Evolutionary conservation across 2,329 filamentous ascomycete genomes (phyloP).

Genomic region (Microsporum audouinii): DNA sequence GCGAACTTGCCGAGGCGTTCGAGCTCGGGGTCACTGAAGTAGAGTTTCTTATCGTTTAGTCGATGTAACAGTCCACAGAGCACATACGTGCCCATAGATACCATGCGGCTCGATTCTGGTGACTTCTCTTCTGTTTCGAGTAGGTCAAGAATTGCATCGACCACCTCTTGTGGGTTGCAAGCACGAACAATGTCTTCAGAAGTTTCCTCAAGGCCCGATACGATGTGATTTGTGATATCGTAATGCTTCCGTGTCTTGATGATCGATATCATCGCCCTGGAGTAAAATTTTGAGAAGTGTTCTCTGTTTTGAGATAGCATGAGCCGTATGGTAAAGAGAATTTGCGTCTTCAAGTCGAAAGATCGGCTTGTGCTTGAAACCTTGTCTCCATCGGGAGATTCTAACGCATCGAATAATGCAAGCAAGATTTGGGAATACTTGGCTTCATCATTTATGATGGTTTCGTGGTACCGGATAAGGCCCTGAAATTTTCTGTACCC

Average conservation of each 20-base stretch:
- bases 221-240: conserved; percentile 30
- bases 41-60: conserved; percentile 16
- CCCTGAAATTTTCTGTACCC: conserved; percentile 35
- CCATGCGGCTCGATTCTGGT: conserved; percentile 23
- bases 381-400: conserved; percentile 22
- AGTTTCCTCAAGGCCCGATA: conserved; percentile 31
- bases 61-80: conserved; percentile 21
- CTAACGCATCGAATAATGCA: conserved; percentile 29
- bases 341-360: conserved; percentile 32
- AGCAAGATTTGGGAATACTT: conserved; percentile 30
- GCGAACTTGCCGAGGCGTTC: conserved; percentile 26
- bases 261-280: conserved; percentile 27
- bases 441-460: conserved; percentile 25
- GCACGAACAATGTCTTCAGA: conserved; percentile 26
- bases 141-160: conserved; percentile 26
- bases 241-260: conserved; percentile 30
- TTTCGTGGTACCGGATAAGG: conserved; percentile 28
- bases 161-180: conserved; percentile 20
- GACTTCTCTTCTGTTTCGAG: conserved; percentile 23
- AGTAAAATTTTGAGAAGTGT: conserved; percentile 26
- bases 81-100: conserved; percentile 27
- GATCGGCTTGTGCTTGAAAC: conserved; percentile 16
- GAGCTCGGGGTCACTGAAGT: conserved; percentile 14
- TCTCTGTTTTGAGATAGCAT: conserved; percentile 28
- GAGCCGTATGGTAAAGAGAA: conserved; percentile 31